Percentiles rank a stretch among this genome's conserved stretches.
Evolutionary conservation across 2,329 filamentous ascomycete species (phyloP).

Genomic region (Neonectria neomacrospora): DNA sequence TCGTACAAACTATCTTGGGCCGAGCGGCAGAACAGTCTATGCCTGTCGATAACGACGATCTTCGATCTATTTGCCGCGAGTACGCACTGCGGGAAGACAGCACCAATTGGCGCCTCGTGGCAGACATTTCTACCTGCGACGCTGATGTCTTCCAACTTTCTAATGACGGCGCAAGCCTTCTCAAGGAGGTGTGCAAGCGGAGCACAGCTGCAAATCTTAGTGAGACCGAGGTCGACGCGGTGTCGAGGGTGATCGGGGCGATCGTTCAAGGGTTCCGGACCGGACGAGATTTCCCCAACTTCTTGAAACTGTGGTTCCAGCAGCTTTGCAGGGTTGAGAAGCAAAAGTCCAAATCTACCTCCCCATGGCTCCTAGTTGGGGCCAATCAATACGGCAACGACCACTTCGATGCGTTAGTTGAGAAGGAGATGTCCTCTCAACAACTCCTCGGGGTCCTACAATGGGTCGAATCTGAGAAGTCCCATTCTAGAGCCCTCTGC

Average conservation of each 20-base stretch:
- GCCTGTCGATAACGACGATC: constrained; percentile 52
- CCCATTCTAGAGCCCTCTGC: constrained; percentile 49
- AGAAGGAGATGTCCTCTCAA: constrained; percentile 57
- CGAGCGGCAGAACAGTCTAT: constrained; percentile 46
- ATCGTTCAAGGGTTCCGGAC: constrained; percentile 58
- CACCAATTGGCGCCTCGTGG: constrained; percentile 58
- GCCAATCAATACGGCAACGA: constrained; percentile 32
- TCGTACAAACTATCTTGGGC: constrained; percentile 48
- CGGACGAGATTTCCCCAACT: constrained; percentile 57
- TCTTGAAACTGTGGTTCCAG: constrained; percentile 60
- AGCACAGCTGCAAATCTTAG: constrained; percentile 40
- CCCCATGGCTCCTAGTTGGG: constrained; percentile 50
- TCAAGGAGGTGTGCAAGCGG: constrained; percentile 54
- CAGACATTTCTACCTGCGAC: constrained; percentile 56
- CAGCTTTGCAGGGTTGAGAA: constrained; percentile 53
- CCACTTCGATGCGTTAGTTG: constrained; percentile 46
- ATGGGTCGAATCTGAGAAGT: constrained; percentile 53
- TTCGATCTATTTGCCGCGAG: constrained; percentile 56
- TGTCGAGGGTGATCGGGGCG: constrained; percentile 53
- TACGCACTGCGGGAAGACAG: constrained; percentile 52
- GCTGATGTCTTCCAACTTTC: constrained; percentile 59
- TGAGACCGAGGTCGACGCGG: constrained; percentile 36
- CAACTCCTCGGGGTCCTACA: constrained; percentile 57
- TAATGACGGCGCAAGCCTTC: constrained; percentile 52
- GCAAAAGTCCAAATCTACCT: constrained; percentile 40